Base-by-base conservation (phyloP, 768 basidiomycete genomes). In the Tricholoma terreum region DNA sequence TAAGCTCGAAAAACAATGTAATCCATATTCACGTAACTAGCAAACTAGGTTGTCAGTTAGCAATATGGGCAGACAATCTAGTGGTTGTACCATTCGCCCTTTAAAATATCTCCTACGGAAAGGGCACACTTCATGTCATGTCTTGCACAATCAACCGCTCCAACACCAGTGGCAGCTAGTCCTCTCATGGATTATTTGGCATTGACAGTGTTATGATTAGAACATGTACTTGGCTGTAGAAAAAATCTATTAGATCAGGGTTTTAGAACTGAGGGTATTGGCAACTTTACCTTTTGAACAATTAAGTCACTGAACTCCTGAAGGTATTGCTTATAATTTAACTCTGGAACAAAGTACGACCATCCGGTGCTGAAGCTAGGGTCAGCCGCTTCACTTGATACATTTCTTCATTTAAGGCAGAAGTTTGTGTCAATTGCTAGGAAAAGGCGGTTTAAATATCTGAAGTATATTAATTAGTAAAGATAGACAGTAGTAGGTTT, bases 61-160 rank as follows among this genome's bases (percentile, higher is more conserved):
- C n/a, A n/a, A n/a, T n/a, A n/a, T n/a, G n/a, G n/a, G n/a, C n/a
- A n/a, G n/a, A n/a, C n/a, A n/a, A n/a, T n/a, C 69, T 72, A 0
- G 56, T 59, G 19, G 71, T 72, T 35, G 11, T 21, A 50, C 46
- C 46, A 34, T 50, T 56, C 48, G 8, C 55, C 55, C 34, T 53
- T 54, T 40, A 60, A 53, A 0, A 63, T 40, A 19, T 63, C 59
- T 0, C 56, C 56, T 0, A 63, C 43, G 2, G 49, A 50, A 3
- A 43, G 3, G 2, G 60, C 61, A 2, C 60, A 34, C 40, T 65
- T 69, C 60, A 70, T 50, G 33, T 60, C 35, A 65, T 60, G 45
- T 17, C 61, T 58, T 19, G 58, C 62, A n/a, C n/a, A n/a, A n/a
- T n/a, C n/a, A n/a, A n/a, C n/a, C n/a, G n/a, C n/a, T n/a, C n/a